Evolutionary conservation across 225 moss, liverwort and hornwort species (phyloP).

Genomic region (Bryum argenteum): DNA sequence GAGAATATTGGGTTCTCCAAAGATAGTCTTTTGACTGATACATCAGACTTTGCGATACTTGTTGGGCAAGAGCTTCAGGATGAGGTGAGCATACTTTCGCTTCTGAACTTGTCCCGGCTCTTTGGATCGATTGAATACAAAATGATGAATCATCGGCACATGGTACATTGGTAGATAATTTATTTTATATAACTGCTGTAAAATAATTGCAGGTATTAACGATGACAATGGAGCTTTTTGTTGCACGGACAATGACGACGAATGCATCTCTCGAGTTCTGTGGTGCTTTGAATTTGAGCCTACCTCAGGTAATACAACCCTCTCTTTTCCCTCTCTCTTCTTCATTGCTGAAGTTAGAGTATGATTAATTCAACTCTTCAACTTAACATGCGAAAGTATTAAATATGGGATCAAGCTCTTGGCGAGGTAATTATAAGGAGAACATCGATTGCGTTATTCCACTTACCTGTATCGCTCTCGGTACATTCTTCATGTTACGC

Average conservation of each 20-base stretch:
- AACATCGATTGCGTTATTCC: background rate
- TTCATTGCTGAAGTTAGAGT: slow-evolving; percentile 23
- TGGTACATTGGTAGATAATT: slow-evolving; percentile 2
- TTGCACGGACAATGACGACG: slow-evolving; percentile 97
- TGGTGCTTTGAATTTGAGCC: slow-evolving; percentile 66
- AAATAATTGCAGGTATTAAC: slow-evolving; percentile 67
- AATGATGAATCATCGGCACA: background rate
- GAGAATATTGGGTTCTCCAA: slow-evolving; percentile 85
- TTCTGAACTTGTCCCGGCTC: background rate
- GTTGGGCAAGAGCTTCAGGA: slow-evolving; percentile 82
- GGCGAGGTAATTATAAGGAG: slow-evolving; percentile 5
- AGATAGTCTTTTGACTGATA: slow-evolving; percentile 85
- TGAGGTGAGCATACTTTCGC: slow-evolving; percentile 61
- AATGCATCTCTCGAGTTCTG: slow-evolving; percentile 80
- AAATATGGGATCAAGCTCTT: slow-evolving; percentile 6
- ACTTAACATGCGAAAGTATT: background rate
- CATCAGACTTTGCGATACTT: slow-evolving; percentile 89
- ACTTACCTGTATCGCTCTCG: background rate
- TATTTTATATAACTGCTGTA: slow-evolving; percentile 13
- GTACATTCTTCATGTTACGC: slow-evolving; percentile 13
- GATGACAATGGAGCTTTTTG: slow-evolving; percentile 97
- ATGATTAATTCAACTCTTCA: background rate
- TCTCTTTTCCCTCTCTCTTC: slow-evolving; percentile 16
- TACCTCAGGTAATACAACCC: slow-evolving; percentile 55
- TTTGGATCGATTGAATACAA: background rate